Evolutionary conservation across 352 stramenopile genomes (phyloP).

Genomic region (Pythium dissotocum): DNA sequence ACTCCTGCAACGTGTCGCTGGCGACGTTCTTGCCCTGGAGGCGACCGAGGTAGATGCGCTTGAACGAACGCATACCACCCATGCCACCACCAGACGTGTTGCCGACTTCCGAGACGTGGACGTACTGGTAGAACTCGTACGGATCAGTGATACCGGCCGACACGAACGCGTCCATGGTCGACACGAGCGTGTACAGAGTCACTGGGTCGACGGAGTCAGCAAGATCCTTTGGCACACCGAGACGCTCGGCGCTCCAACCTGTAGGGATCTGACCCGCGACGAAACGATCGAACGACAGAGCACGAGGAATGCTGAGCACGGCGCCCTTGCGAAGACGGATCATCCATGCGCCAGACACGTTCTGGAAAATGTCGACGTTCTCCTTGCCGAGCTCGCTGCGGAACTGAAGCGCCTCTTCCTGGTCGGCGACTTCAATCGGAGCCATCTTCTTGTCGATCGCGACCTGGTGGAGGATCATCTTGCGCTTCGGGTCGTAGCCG

Average conservation of each 20-base stretch:
- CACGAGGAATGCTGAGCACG: constrained; percentile 80
- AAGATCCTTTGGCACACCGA: constrained; percentile 82
- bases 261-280: constrained; percentile 89
- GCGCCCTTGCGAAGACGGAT: constrained; percentile 80
- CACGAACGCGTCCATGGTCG: constrained; percentile 85
- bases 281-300: constrained; percentile 82
- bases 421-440: constrained; percentile 83
- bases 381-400: constrained; percentile 77
- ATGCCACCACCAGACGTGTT: constrained; percentile 86
- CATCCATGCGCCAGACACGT: constrained; percentile 72
- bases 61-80: constrained; percentile 78
- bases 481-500: constrained; percentile 88
- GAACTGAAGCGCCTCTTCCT: constrained; percentile 84
- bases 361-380: constrained; percentile 83
- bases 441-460: constrained; percentile 89
- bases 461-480: constrained; percentile 84
- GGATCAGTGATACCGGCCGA: constrained; percentile 79
- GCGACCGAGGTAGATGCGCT: constrained; percentile 76
- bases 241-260: constrained; percentile 80
- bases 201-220: constrained; percentile 78
- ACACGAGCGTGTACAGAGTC: constrained; percentile 73
- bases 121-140: constrained; percentile 92
- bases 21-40: constrained; percentile 68
- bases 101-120: constrained; percentile 86
- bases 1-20: constrained; percentile 81